Evolutionary conservation across 1,284 basidiomycete species (phyloP).

Genomic region (Ustilago cynodontis): DNA sequence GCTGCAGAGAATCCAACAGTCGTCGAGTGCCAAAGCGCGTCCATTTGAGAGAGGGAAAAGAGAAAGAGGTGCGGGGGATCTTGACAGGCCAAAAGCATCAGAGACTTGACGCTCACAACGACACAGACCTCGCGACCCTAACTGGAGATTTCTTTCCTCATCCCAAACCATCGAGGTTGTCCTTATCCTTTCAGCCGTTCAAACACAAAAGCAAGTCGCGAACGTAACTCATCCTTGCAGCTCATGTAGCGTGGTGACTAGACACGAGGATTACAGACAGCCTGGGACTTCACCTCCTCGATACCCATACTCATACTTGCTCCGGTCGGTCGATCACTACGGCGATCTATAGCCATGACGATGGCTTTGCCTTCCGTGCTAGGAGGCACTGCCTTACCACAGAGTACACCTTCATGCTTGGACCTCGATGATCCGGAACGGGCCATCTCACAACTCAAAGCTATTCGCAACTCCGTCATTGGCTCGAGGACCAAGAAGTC

Average conservation of each 20-base stretch:
- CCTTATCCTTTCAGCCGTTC: not conserved
- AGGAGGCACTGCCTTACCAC: slow-evolving; percentile 8
- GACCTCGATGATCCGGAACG: slow-evolving; percentile 39
- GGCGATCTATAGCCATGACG: slow-evolving; percentile 13
- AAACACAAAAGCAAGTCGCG: too few relatives aligned
- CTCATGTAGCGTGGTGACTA: not conserved
- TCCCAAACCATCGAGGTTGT: not conserved
- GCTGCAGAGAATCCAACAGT: slow-evolving; percentile 9
- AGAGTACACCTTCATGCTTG: slow-evolving; percentile 14
- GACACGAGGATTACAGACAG: not conserved
- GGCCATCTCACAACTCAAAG: slow-evolving; percentile 44
- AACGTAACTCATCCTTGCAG: too few relatives aligned
- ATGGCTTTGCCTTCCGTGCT: slow-evolving; percentile 25
- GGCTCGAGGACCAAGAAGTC: slow-evolving; percentile 55
- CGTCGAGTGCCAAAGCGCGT: slow-evolving; percentile 1
- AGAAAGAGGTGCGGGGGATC: slow-evolving; percentile 14
- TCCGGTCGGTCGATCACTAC: not conserved
- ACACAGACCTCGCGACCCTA: slow-evolving; percentile 7
- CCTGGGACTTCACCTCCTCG: not conserved
- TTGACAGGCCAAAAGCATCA: not conserved
- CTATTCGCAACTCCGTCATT: slow-evolving; percentile 53
- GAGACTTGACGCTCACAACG: not conserved
- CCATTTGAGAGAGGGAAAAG: not conserved
- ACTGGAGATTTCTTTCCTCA: slow-evolving; percentile 1
- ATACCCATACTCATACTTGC: not conserved